Base-by-base conservation (phyloP, 257 asterid genomes). In the Thymus mandschuricus region DNA sequence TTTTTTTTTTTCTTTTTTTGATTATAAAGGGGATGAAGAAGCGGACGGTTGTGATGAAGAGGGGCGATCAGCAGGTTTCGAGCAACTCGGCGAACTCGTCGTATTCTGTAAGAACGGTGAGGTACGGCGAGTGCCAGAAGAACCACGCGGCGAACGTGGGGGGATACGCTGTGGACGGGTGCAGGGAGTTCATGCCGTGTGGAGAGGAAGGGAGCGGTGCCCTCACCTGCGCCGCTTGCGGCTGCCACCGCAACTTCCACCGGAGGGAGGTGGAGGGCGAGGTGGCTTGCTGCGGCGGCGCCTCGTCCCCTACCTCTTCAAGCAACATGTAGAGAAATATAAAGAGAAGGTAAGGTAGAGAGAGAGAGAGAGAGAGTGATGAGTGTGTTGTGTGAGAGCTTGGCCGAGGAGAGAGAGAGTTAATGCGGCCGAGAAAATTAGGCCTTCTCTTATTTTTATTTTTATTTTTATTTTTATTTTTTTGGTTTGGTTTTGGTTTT, bases 111-210 rank as follows among this genome's bases (percentile, higher is more conserved):
- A 62, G 84, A 33, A 70, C 71, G 0, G 92, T 85, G 56, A 71
- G 92, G 46, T 92, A 88, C 21, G 88, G 76, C 0, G 97, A 93
- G 86, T 93, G 97, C 78, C 98, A 93, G 66, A 93, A 80, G 85
- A 93, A 93, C n/a, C 95, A 90, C 74, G 98, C 98, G 0, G 96
- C 98, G 0, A 72, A 79, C 6, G 87, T 89, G 0, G 98, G 98
- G 5, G 96, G 98, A 10, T 82, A 87, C 71, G 97, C 95, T 6
- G 96, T 93, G 41, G 98, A 93, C 57, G 97, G 98, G 6, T 93
- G 98, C 93, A 67, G 94, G 82, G 98, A 93, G 35, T 93, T 88
- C 84, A 84, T 88, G 92, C 91, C 98, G 0, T 34, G 80, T 12
- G 91, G 87, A 6, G 85, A 78, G 40, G 91, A 84, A 1, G 90